A percentile compares a stretch with the other conserved stretches of the same genome.
Evolutionary conservation across 73 alveolate genomes (phyloP).

Genomic region (Effrenium voratum): DNA sequence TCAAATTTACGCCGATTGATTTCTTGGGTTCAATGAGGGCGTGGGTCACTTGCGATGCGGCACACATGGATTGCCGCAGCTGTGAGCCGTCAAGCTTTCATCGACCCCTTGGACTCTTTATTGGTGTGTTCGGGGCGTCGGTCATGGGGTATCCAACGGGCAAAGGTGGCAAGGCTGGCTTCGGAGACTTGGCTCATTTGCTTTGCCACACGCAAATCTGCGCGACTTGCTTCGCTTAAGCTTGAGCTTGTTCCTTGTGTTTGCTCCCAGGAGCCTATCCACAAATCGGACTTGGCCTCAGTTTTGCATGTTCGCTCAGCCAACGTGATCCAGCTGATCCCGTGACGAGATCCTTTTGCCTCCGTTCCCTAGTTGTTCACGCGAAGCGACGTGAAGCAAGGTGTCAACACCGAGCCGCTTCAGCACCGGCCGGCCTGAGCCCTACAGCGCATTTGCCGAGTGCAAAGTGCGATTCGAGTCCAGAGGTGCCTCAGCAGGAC

Average conservation of each 20-base stretch:
- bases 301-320: too few species aligned
- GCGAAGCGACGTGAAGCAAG: not conserved
- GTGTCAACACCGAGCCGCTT: conserved; percentile 60
- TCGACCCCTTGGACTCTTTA: not conserved
- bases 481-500: conserved; percentile 58
- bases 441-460: not conserved
- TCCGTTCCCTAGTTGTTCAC: too few species aligned
- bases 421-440: conserved; percentile 21
- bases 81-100: conserved; percentile 14
- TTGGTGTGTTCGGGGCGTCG: not conserved
- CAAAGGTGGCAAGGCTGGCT: conserved; percentile 48
- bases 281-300: conserved; percentile 51
- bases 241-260: too few species aligned
- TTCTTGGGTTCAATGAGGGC: too few species aligned
- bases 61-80: not conserved
- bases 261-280: conserved; percentile 39
- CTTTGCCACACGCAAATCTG: too few species aligned
- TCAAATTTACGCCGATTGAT: too few species aligned
- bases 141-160: conserved; percentile 64
- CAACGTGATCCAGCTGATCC: too few species aligned
- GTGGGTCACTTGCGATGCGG: not conserved
- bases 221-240: too few species aligned
- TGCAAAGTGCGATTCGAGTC: not conserved
- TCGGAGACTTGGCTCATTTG: conserved; percentile 22
- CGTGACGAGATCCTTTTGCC: too few species aligned